Percentiles rank a stretch among this genome's conserved stretches.
Evolutionary conservation across 257 asterid species (phyloP).

Genomic region (Gynochthodes officinalis): DNA sequence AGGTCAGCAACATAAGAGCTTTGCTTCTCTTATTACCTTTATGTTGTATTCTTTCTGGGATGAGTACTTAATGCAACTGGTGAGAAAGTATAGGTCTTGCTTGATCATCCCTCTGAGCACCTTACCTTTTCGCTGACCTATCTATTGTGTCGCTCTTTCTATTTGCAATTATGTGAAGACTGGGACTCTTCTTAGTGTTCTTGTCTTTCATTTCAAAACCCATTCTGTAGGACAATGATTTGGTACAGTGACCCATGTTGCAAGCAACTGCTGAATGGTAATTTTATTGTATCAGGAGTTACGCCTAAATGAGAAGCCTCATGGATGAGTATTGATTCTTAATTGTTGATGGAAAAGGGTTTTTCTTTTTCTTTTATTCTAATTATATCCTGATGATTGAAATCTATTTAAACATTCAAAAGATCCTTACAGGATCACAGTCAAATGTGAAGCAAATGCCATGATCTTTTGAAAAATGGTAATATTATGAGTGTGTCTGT

Average conservation of each 20-base stretch:
- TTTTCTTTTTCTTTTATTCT: too few species aligned
- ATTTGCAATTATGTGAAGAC: not conserved
- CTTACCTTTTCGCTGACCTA: not conserved
- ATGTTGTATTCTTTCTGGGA: not conserved
- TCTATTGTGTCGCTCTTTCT: not conserved
- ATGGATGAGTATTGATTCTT: not conserved
- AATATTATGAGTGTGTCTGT: not conserved
- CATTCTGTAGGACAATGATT: too few species aligned
- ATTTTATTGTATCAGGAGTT: too few species aligned
- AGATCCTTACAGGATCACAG: not conserved
- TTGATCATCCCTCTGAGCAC: not conserved
- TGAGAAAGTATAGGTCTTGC: too few species aligned
- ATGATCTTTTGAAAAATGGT: not conserved
- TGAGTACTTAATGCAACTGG: not conserved
- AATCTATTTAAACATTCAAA: not conserved
- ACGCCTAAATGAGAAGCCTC: not conserved
- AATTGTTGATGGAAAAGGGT: not conserved
- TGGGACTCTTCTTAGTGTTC: not conserved
- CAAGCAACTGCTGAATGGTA: not conserved
- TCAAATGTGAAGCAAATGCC: not conserved
- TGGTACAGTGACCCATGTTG: not conserved
- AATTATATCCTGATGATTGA: not conserved
- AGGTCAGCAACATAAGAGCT: not conserved
- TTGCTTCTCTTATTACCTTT: not conserved
- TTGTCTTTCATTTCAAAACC: not conserved